Evolutionary conservation across 805 yeast genomes (phyloP), one percentile per base, ranked within the genome.

Genomic region (Metschnikowia picachoensis): DNA sequence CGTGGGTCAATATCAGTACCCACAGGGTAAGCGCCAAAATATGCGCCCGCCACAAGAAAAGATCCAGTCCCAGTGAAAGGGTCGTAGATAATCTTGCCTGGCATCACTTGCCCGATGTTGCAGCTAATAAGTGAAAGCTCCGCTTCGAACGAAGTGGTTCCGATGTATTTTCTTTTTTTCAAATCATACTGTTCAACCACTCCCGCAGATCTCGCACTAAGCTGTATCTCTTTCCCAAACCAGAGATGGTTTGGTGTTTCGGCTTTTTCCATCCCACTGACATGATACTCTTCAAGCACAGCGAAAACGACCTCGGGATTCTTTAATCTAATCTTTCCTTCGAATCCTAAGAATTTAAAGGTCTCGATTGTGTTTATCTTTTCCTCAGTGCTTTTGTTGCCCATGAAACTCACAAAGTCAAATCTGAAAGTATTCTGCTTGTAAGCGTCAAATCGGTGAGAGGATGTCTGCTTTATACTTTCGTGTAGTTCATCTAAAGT

Each of bases 31-130:
- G 92, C 94, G 2, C 96, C 96, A 62, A 79, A 89, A 52, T 84
- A 79, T 0, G 91, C 88, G 11, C 90, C 95, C 1, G 97, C 91
- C 1, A 89, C 85, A 34, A 92, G 70, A 60, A 94, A 94, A 16
- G 97, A 88, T 0, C 99, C 99, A 0, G 99, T 94, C 0, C 99
- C 99, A 3, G 87, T 89, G 68, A 94, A 94, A 20, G 99, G 99
- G 65, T 94, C 99, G 60, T 88, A 92, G 60, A 86, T 79, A 3
- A 90, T 60, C 44, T 82, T 77, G 0, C 84, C 85, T 0, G 76
- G 72, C 32, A 64, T 72, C 12, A 85, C 88, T 51, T 86, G 90
- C 0, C 87, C 96, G 42, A 94, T 75, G 59, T 92, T 94, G 58
- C 96, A 87, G 29, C 95, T 85, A 13, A 91, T 85, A 39, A 94